Evolutionary conservation across 106 monocot species (phyloP), one percentile per base, ranked within the genome.

Genomic region (Phalaenopsis equestris): DNA sequence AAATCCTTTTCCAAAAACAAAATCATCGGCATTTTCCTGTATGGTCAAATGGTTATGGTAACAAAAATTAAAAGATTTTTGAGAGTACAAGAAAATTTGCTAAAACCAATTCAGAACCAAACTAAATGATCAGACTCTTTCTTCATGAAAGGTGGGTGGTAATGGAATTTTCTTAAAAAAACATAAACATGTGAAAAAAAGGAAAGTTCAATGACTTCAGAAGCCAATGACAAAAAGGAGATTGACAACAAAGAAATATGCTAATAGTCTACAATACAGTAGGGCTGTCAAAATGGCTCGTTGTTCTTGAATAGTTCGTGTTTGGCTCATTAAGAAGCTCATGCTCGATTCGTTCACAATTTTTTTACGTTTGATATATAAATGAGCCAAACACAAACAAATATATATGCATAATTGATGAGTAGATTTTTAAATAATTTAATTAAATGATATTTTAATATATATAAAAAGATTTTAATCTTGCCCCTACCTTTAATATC

Each of bases 1-100:
- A 79, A 83, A 67, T 94, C 98, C 46, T 85, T 91, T 86, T 98
- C 92, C 41, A 94, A 79, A 45, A 98, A 77, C n/a, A 98, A 42
- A 64, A 98, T 77, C 18, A 82, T 85, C 24, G 82, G 84, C 11
- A 87, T 78, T 41, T 86, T 92, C 68, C 46, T 65, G 67, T 80
- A 41, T 15, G 21, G 41, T 72, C 17, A 41, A 41, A 72, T 0
- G 15, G 38, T 41, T 41, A 72, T 12, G 30, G 1, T 23, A 67
- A 67, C 24, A 30, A 67, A n/a, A 23, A n/a, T n/a, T 56, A 56
- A 2, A 2, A 56, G 10, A 17, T 56, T 56, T 8, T 11, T 6
- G 8, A 30, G 24, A 67, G 6, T n/a, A 67, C 19, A 67, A 7
- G 6, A 67, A 30, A 24, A 67, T 7, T 67, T 67, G 67, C n/a